Base-by-base conservation (phyloP, 2,329 filamentous ascomycete species). In the Trichoderma sp. region DNA sequence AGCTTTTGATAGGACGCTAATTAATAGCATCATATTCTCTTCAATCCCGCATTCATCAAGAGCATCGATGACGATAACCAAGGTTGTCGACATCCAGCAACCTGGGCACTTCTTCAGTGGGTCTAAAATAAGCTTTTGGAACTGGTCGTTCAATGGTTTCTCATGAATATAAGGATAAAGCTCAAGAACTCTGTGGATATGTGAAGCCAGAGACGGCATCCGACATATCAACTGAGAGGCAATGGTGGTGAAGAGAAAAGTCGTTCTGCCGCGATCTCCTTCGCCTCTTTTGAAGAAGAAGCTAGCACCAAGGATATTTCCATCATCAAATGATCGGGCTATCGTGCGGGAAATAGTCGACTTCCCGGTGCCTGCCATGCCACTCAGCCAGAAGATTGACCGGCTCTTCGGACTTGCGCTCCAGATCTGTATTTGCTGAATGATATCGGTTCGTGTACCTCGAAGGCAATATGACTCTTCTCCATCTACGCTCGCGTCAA, bases 231-330 rank as follows among this genome's bases (percentile, higher is more conserved):
- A 70, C 45, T 82, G 74, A 9, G 67, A 67, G 6, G 78, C 76
- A 35, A 84, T 72, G 0, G 81, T 84, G 0, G 80, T 73, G 17
- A 84, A 76, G 42, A 84, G 74, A 57, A 73, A 76, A 5, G 70
- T 70, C 2, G 76, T 75, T 52, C 74, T 75, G 2, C 77, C 76
- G 29, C 78, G 75, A 69, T 82, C 79, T 4, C 71, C 73, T 58
- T 81, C 79, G 1, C 78, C 80, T 68, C 74, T 78, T 63, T 81
- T 81, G 73, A 84, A 84, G 73, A 83, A 83, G 70, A 84, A 83
- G 64, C 77, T 80, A 1, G 77, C 77, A 22, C 73, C 77, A 17
- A 81, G 74, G 4, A 35, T 19, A 5, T 34, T 29, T 2, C 50
- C 45, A 0, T 48, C 19, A 5, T 56, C 56, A 27, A 19, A 76